Base-by-base conservation (phyloP, 441 rosid species). In the Metrosideros polymorpha region DNA sequence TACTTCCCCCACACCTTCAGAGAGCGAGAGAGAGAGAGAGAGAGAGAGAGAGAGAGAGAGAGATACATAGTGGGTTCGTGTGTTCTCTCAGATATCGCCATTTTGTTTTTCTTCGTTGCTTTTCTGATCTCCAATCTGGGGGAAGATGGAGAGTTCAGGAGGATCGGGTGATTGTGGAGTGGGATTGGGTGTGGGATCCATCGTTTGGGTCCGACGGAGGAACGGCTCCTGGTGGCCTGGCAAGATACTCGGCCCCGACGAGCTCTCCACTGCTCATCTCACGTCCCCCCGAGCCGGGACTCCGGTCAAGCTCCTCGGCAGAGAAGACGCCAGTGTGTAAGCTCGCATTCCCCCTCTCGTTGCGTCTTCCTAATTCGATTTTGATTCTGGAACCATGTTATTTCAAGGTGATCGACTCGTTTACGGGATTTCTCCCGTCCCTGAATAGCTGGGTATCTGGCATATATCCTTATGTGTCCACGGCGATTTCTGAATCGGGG, bases 211-310 rank as follows among this genome's bases (percentile, higher is more conserved):
- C 24, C 92, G 99, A 84, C 90, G 99, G 89, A 95, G 99, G 90
- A 98, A 98, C 83, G 99, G 99, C 19, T 98, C 99, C 6, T 98
- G 99, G 99, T 98, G 99, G 99, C 99, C 99, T 0, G 98, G 99
- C 75, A 96, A 91, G 92, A 96, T 98, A 87, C 89, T 95, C 35
- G 97, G 95, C 14, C 92, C 94, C 2, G 98, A 96, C 50, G 98
- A 98, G 92, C 94, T 96, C 85, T 89, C 95, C 29, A 90, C 94
- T 42, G 89, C 94, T 83, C 94, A 92, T 77, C 94, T 98, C 85
- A 92, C 95, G 9, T 96, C 99, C 59, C 98, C 99, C 17, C 92
- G 98, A 61, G 92, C 99, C 35, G 99, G 99, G 35, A 96, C 99
- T 88, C 99, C 99, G 4, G 99, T 98, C 88, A 98, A 98, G 90